Conservation (phyloP, 352 stramenopile species). For the Phytophthora multivora region DNA sequence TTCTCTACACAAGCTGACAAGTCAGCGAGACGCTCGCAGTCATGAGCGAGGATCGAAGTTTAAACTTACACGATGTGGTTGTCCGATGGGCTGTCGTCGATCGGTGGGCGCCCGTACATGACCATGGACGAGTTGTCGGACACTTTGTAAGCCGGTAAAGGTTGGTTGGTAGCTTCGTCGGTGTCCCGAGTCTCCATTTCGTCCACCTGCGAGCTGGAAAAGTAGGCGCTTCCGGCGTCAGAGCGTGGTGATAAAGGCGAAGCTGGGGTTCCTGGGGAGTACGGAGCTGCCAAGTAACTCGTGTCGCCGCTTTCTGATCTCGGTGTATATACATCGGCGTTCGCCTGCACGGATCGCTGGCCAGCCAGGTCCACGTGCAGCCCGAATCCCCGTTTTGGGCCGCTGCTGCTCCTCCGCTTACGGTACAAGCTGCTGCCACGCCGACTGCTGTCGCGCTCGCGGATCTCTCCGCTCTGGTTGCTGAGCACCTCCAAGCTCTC, state of each 20-base stretch:
- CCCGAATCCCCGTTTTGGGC: slow-evolving; percentile 57
- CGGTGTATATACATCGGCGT: slow-evolving; percentile 35
- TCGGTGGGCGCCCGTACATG: slow-evolving; percentile 62
- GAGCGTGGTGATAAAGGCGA: slow-evolving; percentile 61
- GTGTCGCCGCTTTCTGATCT: slow-evolving; percentile 44
- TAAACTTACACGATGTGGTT: slow-evolving; percentile 56
- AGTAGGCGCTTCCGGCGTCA: slow-evolving; percentile 63
- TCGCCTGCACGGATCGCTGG: slow-evolving; percentile 24
- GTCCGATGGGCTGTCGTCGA: slow-evolving; percentile 10
- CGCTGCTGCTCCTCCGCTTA: slow-evolving; percentile 34
- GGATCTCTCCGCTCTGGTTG: slow-evolving; percentile 64
- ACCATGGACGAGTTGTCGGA: slow-evolving; percentile 58
- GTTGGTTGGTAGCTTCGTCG: slow-evolving; percentile 38
- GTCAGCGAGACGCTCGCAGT: slow-evolving; percentile 15
- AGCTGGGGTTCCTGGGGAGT: slow-evolving; percentile 38
- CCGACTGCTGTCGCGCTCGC: slow-evolving; percentile 45
- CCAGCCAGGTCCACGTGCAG: slow-evolving; percentile 62
- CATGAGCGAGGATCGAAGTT: slow-evolving; percentile 27
- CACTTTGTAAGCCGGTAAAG: slow-evolving; percentile 39
- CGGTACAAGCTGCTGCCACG: slow-evolving; percentile 35
- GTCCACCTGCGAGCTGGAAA: slow-evolving; percentile 47
- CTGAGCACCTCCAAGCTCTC: slow-evolving; percentile 81
- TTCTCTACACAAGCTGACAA: slow-evolving; percentile 17
- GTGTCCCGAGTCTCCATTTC: slow-evolving; percentile 38
- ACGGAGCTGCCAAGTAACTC: slow-evolving; percentile 57